A percentile compares a stretch with the other conserved stretches of the same genome.
phyloP scores from a whole-genome alignment of 202 grass and related monocot genomes.

The Setaria viridis region DNA sequence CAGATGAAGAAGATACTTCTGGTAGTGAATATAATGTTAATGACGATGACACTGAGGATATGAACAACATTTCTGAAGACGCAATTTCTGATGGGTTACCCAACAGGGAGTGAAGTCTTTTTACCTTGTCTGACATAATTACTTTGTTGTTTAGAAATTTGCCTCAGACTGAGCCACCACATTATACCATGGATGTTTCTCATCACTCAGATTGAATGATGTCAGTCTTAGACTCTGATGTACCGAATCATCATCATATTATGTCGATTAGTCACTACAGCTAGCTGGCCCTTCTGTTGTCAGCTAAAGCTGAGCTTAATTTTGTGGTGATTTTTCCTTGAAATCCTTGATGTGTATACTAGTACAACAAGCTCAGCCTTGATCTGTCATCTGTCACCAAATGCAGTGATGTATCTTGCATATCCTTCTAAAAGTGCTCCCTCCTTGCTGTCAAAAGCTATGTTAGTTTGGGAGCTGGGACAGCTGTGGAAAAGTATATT shows the following conservation, averaged over 20 bases:
- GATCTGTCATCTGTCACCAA: constrained; percentile 34
- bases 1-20: constrained; percentile 40
- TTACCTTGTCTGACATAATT: constrained; percentile 19
- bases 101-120: constrained; percentile 16
- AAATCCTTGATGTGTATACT: constrained; percentile 11
- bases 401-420: constrained; percentile 7
- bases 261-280: constrained; percentile 1
- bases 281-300: constrained; percentile 4
- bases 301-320: constrained; percentile 4
- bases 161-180: neutral
- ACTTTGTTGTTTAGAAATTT: constrained; percentile 8
- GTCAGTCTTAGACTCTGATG: constrained; percentile 1
- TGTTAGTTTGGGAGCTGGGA: constrained; percentile 33
- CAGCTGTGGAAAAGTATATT: constrained; percentile 47
- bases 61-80: constrained; percentile 23
- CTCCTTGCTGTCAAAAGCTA: constrained; percentile 29
- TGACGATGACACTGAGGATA: constrained; percentile 29
- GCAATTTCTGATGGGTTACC: neutral
- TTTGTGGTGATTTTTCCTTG: neutral
- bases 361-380: constrained; percentile 15
- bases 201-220: neutral
- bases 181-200: constrained; percentile 1
- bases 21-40: constrained; percentile 42
- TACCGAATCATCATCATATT: neutral
- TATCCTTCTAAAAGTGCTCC: constrained; percentile 30